phyloP scores from a whole-genome alignment of 768 basidiomycete species.

The Kwoniella sp. region DNA sequence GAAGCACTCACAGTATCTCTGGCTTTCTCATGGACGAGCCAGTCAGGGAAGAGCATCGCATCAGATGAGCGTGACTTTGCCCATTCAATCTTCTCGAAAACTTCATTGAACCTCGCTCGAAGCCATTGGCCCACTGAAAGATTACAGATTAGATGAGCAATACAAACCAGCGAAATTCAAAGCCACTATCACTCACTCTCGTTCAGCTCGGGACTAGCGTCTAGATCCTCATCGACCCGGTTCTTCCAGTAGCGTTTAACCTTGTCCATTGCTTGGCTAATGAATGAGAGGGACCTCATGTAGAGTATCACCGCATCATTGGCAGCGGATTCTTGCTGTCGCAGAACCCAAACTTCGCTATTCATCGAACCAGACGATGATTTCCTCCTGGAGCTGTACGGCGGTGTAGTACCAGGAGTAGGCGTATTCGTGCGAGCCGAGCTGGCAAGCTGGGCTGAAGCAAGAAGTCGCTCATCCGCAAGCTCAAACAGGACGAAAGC shows the following conservation, averaged over 20 bases:
- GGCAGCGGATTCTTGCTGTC: conserved; percentile 42
- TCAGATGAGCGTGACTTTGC: conserved; percentile 60
- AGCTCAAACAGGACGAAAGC: conserved; percentile 89
- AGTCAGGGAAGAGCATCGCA: conserved; percentile 79
- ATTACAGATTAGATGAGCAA: background rate
- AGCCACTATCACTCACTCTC: conserved; percentile 60
- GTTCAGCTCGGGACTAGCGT: conserved; percentile 58
- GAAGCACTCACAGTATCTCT: conserved; percentile 69
- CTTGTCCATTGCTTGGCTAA: conserved; percentile 86
- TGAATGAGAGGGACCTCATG: conserved; percentile 70
- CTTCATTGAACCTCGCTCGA: conserved; percentile 89
- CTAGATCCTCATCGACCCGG: conserved; percentile 22
- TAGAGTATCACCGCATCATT: conserved; percentile 55
- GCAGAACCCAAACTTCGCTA: conserved; percentile 36
- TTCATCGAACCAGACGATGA: conserved; percentile 49
- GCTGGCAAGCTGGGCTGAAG: conserved; percentile 30
- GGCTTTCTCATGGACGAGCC: conserved; percentile 89
- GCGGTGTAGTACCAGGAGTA: conserved; percentile 25
- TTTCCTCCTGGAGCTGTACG: conserved; percentile 39
- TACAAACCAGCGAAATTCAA: background rate
- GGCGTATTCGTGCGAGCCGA: conserved; percentile 12
- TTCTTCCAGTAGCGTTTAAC: conserved; percentile 63
- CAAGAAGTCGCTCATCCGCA: conserved; percentile 77
- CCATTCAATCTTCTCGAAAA: conserved; percentile 81
- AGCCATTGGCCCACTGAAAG: conserved; percentile 78